Conservation (phyloP, 441 rosid species). For the Corymbia calophylla region DNA sequence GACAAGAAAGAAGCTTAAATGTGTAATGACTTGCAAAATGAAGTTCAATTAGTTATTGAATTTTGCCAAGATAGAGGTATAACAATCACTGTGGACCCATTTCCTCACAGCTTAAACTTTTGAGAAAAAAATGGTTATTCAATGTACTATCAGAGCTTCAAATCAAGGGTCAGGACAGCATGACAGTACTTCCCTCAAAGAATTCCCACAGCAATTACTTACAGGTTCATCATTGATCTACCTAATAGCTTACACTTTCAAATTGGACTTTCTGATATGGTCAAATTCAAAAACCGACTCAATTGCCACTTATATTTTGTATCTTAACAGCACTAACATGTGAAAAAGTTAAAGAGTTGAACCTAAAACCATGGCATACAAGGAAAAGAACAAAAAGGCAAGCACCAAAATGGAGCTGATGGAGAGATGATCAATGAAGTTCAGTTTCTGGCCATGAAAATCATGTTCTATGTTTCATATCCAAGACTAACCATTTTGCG, state of each 20-base stretch:
- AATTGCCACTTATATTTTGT: constrained; percentile 2
- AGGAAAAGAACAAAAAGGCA: not conserved
- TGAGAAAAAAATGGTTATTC: not conserved
- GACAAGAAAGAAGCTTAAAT: not conserved
- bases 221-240: not conserved
- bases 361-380: not conserved
- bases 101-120: not conserved
- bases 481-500: constrained; percentile 45
- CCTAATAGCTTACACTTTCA: not conserved
- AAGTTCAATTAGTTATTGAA: not conserved
- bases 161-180: not conserved
- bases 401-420: not conserved
- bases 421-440: not conserved
- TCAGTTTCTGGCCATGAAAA: not conserved
- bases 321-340: not conserved
- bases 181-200: not conserved
- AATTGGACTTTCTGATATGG: not conserved
- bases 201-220: not conserved
- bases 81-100: not conserved
- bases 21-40: not conserved
- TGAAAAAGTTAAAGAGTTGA: not conserved
- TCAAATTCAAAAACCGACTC: constrained; percentile 48
- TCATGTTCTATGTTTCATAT: not conserved
- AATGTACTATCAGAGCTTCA: not conserved
- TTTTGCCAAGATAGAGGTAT: not conserved